phyloP scores from a whole-genome alignment of 495 filamentous ascomycete species.

The Entonaema liquescens region DNA sequence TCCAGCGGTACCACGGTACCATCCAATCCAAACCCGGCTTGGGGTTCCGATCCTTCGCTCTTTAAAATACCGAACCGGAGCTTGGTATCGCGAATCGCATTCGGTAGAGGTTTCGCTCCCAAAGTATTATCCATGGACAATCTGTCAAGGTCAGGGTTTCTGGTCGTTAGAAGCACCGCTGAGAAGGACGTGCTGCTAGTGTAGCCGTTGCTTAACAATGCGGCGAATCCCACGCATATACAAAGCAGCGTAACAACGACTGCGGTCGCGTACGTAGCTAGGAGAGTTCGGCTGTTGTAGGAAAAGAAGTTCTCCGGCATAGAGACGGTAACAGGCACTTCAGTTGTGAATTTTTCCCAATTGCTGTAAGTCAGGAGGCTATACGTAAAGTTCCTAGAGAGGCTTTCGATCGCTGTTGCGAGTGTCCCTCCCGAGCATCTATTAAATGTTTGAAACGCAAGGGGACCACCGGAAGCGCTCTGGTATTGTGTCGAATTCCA shows the following conservation, averaged over 20 bases:
- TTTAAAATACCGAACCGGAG: constrained; percentile 21
- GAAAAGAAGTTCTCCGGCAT: constrained; percentile 11
- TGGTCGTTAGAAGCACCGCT: constrained; percentile 27
- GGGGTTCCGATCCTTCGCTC: background rate
- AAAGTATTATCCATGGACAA: constrained; percentile 7
- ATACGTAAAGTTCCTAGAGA: constrained; percentile 34
- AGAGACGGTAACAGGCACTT: constrained; percentile 8
- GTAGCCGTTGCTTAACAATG: constrained; percentile 24
- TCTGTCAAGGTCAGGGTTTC: constrained; percentile 27
- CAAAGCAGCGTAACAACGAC: constrained; percentile 4
- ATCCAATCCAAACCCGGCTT: constrained; percentile 22
- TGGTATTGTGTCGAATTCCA: background rate
- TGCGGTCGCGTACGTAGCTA: background rate
- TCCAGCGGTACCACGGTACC: background rate
- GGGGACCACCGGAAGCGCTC: background rate
- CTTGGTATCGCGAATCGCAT: constrained; percentile 13
- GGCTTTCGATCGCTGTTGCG: constrained; percentile 23
- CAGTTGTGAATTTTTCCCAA: constrained; percentile 13
- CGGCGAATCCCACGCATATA: constrained; percentile 13
- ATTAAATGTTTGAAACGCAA: background rate
- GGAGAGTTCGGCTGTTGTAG: background rate
- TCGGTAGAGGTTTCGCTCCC: constrained; percentile 21
- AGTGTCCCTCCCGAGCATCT: constrained; percentile 12
- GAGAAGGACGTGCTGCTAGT: constrained; percentile 31
- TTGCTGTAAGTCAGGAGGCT: constrained; percentile 24